phyloP scores from a whole-genome alignment of 345 rosid species.

The Hibiscus tridactylites region DNA sequence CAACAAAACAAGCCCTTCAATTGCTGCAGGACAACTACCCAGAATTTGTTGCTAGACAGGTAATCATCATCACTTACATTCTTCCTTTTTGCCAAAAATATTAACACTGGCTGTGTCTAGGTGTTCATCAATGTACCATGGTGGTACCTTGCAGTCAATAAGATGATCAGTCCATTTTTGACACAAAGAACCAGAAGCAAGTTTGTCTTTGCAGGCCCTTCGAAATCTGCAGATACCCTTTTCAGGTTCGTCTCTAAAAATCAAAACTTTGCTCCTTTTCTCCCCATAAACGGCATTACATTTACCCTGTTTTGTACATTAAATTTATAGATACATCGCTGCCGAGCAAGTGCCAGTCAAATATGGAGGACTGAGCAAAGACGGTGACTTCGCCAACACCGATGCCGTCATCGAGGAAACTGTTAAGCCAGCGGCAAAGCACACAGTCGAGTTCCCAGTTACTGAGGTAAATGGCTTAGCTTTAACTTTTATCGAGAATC shows the following conservation, averaged over 20 bases:
- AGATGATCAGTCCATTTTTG: conserved; percentile 17
- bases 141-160: conserved; percentile 89
- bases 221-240: conserved; percentile 67
- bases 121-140: conserved; percentile 92
- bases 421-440: conserved; percentile 57
- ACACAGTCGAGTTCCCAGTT: conserved; percentile 57
- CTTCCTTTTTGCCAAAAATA: too few species aligned
- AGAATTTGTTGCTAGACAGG: conserved; percentile 58
- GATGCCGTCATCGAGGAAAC: conserved; percentile 45
- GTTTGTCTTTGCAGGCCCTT: conserved; percentile 80
- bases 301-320: not conserved
- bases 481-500: conserved; percentile 1
- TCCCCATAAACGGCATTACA: not conserved
- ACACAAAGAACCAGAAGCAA: conserved; percentile 92
- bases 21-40: conserved; percentile 70
- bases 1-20: conserved; percentile 61
- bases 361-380: conserved; percentile 60
- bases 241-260: conserved; percentile 48
- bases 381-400: conserved; percentile 36
- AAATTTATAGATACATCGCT: conserved; percentile 40
- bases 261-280: not conserved
- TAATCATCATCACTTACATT: not conserved
- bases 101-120: conserved; percentile 19
- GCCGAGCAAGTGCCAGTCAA: conserved; percentile 60
- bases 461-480: conserved; percentile 37